phyloP scores from a whole-genome alignment of 2,329 filamentous ascomycete genomes.

The Sclerotinia borealis region DNA sequence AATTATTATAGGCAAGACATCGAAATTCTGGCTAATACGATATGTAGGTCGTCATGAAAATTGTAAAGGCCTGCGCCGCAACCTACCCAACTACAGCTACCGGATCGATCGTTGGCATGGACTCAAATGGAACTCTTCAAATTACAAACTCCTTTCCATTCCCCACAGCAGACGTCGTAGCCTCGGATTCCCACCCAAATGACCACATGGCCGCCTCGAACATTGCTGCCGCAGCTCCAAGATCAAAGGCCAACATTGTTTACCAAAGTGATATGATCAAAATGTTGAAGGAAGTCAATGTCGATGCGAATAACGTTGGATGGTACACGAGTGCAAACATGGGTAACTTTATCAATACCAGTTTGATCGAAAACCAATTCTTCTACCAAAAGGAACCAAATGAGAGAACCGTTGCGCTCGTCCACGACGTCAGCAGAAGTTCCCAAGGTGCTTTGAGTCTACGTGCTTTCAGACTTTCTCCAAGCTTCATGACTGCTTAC shows the following conservation, averaged over 20 bases:
- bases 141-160: conserved; percentile 95
- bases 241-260: conserved; percentile 78
- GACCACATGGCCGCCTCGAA: conserved; percentile 58
- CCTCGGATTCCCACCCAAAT: conserved; percentile 66
- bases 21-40: conserved; percentile 26
- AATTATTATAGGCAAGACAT: conserved; percentile 32
- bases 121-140: conserved; percentile 72
- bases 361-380: conserved; percentile 96
- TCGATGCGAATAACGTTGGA: conserved; percentile 94
- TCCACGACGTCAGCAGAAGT: conserved; percentile 93
- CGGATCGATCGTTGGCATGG: conserved; percentile 89
- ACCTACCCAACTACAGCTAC: conserved; percentile 85
- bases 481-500: conserved; percentile 80
- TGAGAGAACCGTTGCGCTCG: conserved; percentile 78
- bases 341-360: conserved; percentile 94
- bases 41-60: conserved; percentile 85
- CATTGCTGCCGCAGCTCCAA: conserved; percentile 78
- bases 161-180: conserved; percentile 69
- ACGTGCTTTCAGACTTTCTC: conserved; percentile 85
- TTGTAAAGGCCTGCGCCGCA: conserved; percentile 89
- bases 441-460: conserved; percentile 86
- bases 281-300: conserved; percentile 92
- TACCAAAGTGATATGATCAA: conserved; percentile 98
- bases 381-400: conserved; percentile 93
- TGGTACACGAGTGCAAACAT: conserved; percentile 99